Base-by-base conservation (phyloP, 1,284 basidiomycete species). In the Microbotryomycetes sp. region DNA sequence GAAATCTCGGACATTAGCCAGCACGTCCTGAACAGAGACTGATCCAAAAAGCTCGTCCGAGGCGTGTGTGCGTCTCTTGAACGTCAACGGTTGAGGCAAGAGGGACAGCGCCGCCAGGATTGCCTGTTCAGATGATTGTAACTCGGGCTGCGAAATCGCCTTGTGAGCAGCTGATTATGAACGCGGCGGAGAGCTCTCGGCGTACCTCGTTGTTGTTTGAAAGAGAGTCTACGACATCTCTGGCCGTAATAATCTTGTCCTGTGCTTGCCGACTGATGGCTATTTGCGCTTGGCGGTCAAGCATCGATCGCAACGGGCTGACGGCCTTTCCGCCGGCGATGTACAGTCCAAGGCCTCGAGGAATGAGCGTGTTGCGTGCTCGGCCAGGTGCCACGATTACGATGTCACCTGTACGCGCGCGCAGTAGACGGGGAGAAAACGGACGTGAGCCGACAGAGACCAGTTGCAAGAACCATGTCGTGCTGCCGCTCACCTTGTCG, bases 31-130 rank as follows among this genome's bases (percentile, higher is more conserved):
- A 18, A 48, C 26, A 11, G 62, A 62, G n/a, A 67, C 65, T 28
- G 62, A 64, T 28, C 65, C 65, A 53, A 62, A 64, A 27, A 67
- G 48, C 49, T 61, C 65, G 52, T 52, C 50, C n/a, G 26, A 27
- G 23, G 24, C 50, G n/a, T 52, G 50, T 24, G 58, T 62, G n/a
- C 63, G 59, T 23, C 64, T 58, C 3, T 52, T 28, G 56, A 66
- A 66, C 15, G 18, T 3, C 46, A 66, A 55, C 4, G 61, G 55
- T 18, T 53, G 53, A 2, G 45, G 23, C 26, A 61, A 48, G 1
- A 29, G 13, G 5, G 59, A 5, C 45, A 63, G 64, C 23, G 57
- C 41, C 21, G 27, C 24, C 35, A 54, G 48, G 30, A 63, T 56
- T 16, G 53, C 31, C 5, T 29, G 28, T 28, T 63, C 61, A 13